Base-by-base conservation (phyloP, 805 yeast genomes). In the Spathaspora boniae region DNA sequence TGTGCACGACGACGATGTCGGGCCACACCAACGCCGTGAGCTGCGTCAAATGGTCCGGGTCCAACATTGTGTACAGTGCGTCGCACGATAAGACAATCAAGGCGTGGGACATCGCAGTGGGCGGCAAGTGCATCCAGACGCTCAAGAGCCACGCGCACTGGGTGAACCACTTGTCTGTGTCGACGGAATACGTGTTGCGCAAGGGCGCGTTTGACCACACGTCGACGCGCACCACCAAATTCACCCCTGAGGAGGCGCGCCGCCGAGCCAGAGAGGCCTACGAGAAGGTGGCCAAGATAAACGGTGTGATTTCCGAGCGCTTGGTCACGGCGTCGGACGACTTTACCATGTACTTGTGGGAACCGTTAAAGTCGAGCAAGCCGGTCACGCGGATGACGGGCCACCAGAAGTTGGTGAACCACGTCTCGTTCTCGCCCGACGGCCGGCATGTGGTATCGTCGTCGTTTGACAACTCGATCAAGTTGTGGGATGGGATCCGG, bases 311-410 rank as follows among this genome's bases (percentile, higher is more conserved):
- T 12, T 62, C 67, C 20, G 98, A 91, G 58, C 68, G 95, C 45
- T 74, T 93, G 58, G 96, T 88, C 3, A 87, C 97, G 11, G 98
- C 97, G 9, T 78, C 89, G 56, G 98, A 93, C 56, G 98, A 93
- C 62, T 91, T 91, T 62, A 93, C 98, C 17, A 93, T 93, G 97
- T 93, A 83, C 48, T 62, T 93, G 42, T 93, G 98, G 98, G 94
- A 89, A 50, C 98, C 97, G 14, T 60, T 79, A 33, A 82, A 78
- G 55, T 66, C 82, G 2, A 69, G 72, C 25, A 93, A 89, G 56
- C 98, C 98, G 1, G 58, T 93, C 5, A 80, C 88, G 37, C 76
- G 98, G 53, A 84, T 93, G 93, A 88, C 96, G 2, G 98, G 98
- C 18, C 98, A 93, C 60, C 98, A 93, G 56, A 93, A 93, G 60